Evolutionary conservation across 805 yeast species (phyloP).

Genomic region (Spathaspora girioi): DNA sequence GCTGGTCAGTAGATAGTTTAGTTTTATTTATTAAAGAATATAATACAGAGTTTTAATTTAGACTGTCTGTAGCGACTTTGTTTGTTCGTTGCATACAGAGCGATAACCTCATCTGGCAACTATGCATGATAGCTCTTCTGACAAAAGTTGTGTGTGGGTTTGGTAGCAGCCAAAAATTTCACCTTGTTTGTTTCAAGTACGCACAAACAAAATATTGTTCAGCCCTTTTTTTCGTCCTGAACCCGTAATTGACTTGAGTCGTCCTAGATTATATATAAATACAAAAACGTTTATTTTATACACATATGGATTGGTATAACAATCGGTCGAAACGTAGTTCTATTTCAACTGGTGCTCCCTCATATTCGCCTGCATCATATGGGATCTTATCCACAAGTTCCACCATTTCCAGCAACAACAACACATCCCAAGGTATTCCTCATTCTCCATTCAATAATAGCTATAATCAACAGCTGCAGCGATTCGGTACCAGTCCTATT

Average conservation of each 20-base stretch:
- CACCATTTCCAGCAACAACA: neutral
- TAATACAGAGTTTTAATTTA: neutral
- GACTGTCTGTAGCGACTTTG: neutral
- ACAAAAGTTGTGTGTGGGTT: too few species aligned
- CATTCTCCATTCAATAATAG: conserved; percentile 4
- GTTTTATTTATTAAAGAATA: neutral
- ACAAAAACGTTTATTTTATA: neutral
- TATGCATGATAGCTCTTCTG: too few species aligned
- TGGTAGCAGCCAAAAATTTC: too few species aligned
- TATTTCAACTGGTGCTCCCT: neutral
- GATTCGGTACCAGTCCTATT: neutral
- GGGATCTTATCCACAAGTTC: conserved; percentile 4
- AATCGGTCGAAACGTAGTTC: conserved; percentile 9
- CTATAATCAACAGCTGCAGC: conserved; percentile 1
- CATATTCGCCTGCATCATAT: conserved; percentile 8
- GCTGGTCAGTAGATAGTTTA: conserved; percentile 27
- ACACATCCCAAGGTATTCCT: neutral
- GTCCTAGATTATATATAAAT: too few species aligned
- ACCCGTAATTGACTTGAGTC: neutral
- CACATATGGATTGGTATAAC: conserved; percentile 11
- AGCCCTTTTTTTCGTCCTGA: neutral
- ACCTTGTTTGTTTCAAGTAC: neutral
- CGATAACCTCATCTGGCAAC: too few species aligned
- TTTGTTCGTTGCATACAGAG: too few species aligned
- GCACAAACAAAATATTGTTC: too few species aligned